Evolutionary conservation across 1,284 basidiomycete species (phyloP).

Genomic region (Polyporus tsugae): DNA sequence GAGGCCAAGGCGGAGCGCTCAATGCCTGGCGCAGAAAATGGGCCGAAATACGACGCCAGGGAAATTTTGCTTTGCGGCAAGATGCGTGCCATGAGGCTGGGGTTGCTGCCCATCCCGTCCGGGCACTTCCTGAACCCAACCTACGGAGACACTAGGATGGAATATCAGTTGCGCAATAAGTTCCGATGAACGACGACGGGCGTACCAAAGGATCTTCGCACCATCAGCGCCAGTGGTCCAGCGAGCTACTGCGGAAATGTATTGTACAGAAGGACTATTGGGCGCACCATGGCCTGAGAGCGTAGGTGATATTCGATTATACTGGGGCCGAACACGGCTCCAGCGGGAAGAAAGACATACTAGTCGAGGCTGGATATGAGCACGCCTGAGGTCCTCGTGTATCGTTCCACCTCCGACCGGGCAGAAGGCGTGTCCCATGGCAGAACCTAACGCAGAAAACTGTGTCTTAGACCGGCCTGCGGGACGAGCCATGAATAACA

Average conservation of each 20-base stretch:
- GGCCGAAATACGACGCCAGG: conserved; percentile 13
- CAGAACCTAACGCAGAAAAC: conserved; percentile 13
- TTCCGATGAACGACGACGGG: conserved; percentile 21
- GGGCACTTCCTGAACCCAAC: conserved; percentile 1
- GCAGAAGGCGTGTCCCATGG: conserved; percentile 4
- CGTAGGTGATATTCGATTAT: neutral
- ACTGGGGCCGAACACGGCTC: conserved; percentile 13
- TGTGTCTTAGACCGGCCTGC: conserved; percentile 11
- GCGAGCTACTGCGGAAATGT: conserved; percentile 18
- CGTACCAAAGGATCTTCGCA: conserved; percentile 30
- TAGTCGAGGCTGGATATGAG: conserved; percentile 12
- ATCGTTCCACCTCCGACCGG: neutral
- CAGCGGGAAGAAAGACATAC: conserved; percentile 18
- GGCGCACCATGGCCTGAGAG: conserved; percentile 17
- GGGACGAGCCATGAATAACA: conserved; percentile 10
- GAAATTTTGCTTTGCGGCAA: conserved; percentile 21
- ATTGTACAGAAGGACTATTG: conserved; percentile 19
- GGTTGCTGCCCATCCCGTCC: conserved; percentile 11
- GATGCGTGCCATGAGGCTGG: conserved; percentile 24
- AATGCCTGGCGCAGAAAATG: conserved; percentile 21
- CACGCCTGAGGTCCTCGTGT: neutral
- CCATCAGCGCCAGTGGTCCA: conserved; percentile 17
- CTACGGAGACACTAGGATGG: conserved; percentile 7
- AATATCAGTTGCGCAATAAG: conserved; percentile 19
- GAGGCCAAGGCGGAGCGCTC: conserved; percentile 33